Evolutionary conservation across 352 stramenopile species (phyloP).

Genomic region (Globisporangium takayamanum): DNA sequence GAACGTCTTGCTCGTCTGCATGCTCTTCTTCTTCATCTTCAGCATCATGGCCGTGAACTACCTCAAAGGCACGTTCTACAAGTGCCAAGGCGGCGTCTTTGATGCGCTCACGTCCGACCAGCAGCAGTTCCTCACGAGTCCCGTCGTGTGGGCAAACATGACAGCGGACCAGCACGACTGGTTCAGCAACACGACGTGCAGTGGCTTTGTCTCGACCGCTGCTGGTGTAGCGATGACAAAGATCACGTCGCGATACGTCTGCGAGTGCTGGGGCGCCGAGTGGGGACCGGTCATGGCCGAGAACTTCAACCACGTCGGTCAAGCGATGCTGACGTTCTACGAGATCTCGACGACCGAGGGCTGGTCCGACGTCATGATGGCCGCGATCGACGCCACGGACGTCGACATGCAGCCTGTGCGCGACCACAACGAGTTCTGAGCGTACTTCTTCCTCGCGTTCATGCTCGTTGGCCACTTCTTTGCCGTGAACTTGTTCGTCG

Average conservation of each 20-base stretch:
- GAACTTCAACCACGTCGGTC: constrained; percentile 85
- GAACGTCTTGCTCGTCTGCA: constrained; percentile 88
- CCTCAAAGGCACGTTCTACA: constrained; percentile 87
- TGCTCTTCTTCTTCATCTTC: constrained; percentile 94
- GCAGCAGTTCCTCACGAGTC: constrained; percentile 38
- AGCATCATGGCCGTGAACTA: constrained; percentile 93
- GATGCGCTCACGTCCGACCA: constrained; percentile 29
- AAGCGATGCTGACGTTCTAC: constrained; percentile 84
- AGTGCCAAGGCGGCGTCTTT: constrained; percentile 68
- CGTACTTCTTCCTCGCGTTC: constrained; percentile 87
- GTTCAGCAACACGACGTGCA: constrained; percentile 48
- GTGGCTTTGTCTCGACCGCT: constrained; percentile 14
- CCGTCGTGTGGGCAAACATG: constrained; percentile 29
- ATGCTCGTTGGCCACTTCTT: constrained; percentile 92
- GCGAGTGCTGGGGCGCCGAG: constrained; percentile 44
- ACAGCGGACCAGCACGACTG: constrained; percentile 29
- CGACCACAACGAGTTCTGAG: constrained; percentile 75
- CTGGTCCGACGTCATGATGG: constrained; percentile 91
- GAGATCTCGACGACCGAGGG: constrained; percentile 92
- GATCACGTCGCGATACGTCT: constrained; percentile 69
- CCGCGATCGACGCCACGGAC: constrained; percentile 77
- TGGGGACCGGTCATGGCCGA: constrained; percentile 48
- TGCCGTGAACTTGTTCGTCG: constrained; percentile 92
- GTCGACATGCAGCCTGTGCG: constrained; percentile 90
- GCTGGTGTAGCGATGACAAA: constrained; percentile 5